Percentiles rank a stretch among this genome's conserved stretches.
These are phyloP conservation scores for Erigeron canadensis DNA, from an alignment of 129 eudicot genomes.

Conservation along the genomic window DNA sequence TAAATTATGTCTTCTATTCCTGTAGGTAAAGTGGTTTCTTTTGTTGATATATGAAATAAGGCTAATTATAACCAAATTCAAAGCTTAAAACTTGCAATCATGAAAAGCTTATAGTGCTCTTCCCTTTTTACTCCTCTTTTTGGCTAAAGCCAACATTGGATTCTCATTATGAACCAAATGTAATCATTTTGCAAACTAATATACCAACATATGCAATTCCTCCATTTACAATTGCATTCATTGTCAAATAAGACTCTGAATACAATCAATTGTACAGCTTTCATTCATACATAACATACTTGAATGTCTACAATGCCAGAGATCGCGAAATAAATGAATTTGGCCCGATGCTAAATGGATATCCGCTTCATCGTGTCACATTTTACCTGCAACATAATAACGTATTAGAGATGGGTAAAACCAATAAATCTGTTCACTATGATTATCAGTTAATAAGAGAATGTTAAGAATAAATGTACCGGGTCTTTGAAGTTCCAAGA, in stretches of 20 bases:
- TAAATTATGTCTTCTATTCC: not conserved
- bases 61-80: slow-evolving; percentile 12
- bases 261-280: slow-evolving; percentile 30
- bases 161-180: slow-evolving; percentile 17
- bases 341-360: not conserved
- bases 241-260: slow-evolving; percentile 17
- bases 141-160: slow-evolving; percentile 32
- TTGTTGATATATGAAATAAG: slow-evolving; percentile 1
- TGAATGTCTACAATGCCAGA: slow-evolving; percentile 2
- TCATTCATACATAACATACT: slow-evolving; percentile 29
- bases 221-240: slow-evolving; percentile 24
- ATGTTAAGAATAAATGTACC: slow-evolving; percentile 33
- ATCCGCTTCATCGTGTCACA: slow-evolving; percentile 13
- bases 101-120: slow-evolving; percentile 19
- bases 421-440: not conserved
- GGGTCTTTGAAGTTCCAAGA: slow-evolving; percentile 65
- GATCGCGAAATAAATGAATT: not conserved
- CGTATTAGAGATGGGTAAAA: not conserved
- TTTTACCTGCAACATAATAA: slow-evolving; percentile 28
- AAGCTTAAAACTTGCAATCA: slow-evolving; percentile 23
- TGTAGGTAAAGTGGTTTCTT: not conserved
- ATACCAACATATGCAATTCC: slow-evolving; percentile 14
- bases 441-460: not conserved
- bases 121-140: slow-evolving; percentile 26
- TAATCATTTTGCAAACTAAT: slow-evolving; percentile 32